Base-by-base conservation (phyloP, 345 rosid genomes). In the Erucastrum elatum region DNA sequence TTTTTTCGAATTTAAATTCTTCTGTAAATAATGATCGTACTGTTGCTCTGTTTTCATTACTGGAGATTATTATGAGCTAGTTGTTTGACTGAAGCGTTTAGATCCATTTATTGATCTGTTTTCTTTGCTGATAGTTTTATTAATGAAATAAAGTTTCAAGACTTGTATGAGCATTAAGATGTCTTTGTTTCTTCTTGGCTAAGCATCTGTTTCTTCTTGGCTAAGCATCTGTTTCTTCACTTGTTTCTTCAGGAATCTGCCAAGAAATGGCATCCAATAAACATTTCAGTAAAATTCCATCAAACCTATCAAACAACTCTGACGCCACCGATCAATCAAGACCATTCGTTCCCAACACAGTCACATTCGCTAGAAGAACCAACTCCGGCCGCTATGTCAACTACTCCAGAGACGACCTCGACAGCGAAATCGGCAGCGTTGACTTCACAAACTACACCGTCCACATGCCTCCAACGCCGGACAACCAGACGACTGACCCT, bases 361-460 rank as follows among this genome's bases (percentile, higher is more conserved):
- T 92, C 75, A 88, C 86, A 41, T 94, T 91, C 80, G 97, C 83
- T 66, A 75, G 97, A 44, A 88, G 97, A 80, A 94, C 98, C 35
- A 82, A 92, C 15, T 94, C 98, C 0, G 98, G 98, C 31, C 91
- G 97, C 72, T 94, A 94, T 64, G 82, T 92, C 68, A 94, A 85
- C 84, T 94, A 89, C 84, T 94, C 98, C 0, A 90, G 98, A 68
- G 98, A 94, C 72, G 97, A 94, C 84, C 95, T 92, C 6, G 97
- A 94, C 27, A 94, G 98, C 74, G 98, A 94, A 74, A 82, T 94
- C 3, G 90, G 97, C 27, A 88, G 87, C 71, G 46, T 62, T 11
- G 97, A 94, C 68, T 92, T 85, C 79, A 88, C 81, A 83, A 90
- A 88, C 85, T 94, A 94, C 62, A 90, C 97, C 1, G 98, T 94